Evolutionary conservation across 495 filamentous ascomycete genomes (phyloP).

Genomic region (Rusavskia elegans): DNA sequence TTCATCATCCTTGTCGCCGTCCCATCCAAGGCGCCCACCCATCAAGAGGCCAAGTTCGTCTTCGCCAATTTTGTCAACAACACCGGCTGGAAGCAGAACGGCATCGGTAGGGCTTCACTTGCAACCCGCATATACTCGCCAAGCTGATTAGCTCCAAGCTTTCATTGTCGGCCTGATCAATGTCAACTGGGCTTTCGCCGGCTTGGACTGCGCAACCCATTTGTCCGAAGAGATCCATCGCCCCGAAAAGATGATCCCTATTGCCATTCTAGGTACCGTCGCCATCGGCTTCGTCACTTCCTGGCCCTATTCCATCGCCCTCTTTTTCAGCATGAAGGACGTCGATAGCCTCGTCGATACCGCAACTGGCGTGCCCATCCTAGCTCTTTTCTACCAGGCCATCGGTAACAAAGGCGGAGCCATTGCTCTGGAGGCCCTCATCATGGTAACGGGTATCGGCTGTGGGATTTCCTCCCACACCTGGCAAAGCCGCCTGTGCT

Average conservation of each 20-base stretch:
- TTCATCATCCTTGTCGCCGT: conserved; percentile 40
- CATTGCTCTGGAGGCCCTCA: conserved; percentile 35
- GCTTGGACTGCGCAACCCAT: conserved; percentile 44
- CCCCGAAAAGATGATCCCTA: conserved; percentile 27
- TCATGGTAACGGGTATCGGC: conserved; percentile 38
- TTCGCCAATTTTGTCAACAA: conserved; percentile 46
- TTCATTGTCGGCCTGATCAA: conserved; percentile 50
- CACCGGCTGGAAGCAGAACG: conserved; percentile 41
- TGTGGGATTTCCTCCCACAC: conserved; percentile 41
- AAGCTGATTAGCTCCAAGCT: conserved; percentile 13
- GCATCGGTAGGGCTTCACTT: conserved; percentile 20
- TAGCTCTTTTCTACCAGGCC: conserved; percentile 42
- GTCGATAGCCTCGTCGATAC: conserved; percentile 28
- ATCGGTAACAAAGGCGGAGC: conserved; percentile 34
- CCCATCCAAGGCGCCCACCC: conserved; percentile 34
- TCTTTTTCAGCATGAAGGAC: conserved; percentile 45
- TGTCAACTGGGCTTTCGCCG: conserved; percentile 44
- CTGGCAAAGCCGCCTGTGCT: conserved; percentile 41
- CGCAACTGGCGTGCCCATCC: conserved; percentile 37
- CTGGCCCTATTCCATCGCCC: conserved; percentile 37
- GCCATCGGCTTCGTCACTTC: conserved; percentile 42
- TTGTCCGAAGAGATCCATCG: conserved; percentile 45
- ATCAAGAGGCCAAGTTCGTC: conserved; percentile 40
- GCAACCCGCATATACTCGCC: too few species aligned
- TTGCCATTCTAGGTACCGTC: conserved; percentile 42